phyloP scores from a whole-genome alignment of 2,329 filamentous ascomycete species.

The Fusarium coffeatum region DNA sequence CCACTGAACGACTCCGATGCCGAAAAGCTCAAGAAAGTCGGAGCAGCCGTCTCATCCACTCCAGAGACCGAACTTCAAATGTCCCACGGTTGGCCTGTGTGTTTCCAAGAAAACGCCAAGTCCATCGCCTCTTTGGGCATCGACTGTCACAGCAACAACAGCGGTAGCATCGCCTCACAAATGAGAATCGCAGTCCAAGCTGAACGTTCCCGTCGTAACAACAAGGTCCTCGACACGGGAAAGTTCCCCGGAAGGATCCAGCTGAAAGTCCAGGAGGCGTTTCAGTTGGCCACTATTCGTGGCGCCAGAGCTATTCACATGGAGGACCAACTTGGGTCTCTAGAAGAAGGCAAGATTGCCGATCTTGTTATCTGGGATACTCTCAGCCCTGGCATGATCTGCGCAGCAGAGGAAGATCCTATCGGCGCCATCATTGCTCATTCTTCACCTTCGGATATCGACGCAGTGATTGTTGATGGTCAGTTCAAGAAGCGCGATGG shows the following conservation, averaged over 20 bases:
- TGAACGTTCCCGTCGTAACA: conserved; percentile 11
- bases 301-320: conserved; percentile 10
- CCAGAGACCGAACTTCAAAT: conserved; percentile 20
- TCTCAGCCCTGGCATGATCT: conserved; percentile 9
- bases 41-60: not conserved
- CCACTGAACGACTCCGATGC: conserved; percentile 9
- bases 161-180: not conserved
- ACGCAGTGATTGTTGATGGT: conserved; percentile 10
- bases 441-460: not conserved
- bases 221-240: not conserved
- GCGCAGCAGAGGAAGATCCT: conserved; percentile 1
- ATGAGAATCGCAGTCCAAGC: conserved; percentile 11
- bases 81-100: conserved; percentile 17
- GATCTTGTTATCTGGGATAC: conserved; percentile 16
- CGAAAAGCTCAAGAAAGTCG: not conserved
- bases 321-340: not conserved
- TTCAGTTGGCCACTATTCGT: conserved; percentile 7
- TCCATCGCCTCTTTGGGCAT: conserved; percentile 1
- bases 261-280: not conserved
- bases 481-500: conserved; percentile 17
- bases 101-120: conserved; percentile 15
- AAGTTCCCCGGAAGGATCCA: conserved; percentile 1
- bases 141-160: conserved; percentile 16
- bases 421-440: conserved; percentile 15
- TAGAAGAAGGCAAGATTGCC: conserved; percentile 10